phyloP scores from a whole-genome alignment of 768 basidiomycete genomes.

The Lepiota subincarnata region DNA sequence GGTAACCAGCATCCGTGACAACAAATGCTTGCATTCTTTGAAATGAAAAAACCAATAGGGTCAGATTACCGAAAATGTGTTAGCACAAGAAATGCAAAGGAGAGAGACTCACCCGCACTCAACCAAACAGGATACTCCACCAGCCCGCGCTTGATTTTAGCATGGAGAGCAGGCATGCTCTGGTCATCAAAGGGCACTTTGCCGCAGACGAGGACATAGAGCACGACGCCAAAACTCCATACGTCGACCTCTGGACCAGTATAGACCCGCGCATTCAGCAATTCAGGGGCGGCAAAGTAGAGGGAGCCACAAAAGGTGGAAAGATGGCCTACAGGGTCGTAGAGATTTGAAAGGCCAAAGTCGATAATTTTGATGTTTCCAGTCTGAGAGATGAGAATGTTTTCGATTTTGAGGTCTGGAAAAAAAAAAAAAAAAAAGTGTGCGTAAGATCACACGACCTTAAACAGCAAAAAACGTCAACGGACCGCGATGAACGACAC shows the following conservation, averaged over 20 bases:
- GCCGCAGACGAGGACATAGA: conserved; percentile 96
- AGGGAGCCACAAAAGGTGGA: conserved; percentile 96
- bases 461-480: neutral
- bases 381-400: conserved; percentile 96
- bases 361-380: conserved; percentile 99
- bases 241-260: conserved; percentile 98
- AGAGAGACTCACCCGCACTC: conserved; percentile 65
- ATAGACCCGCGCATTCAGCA: conserved; percentile 95
- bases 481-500: conserved; percentile 90
- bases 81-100: neutral
- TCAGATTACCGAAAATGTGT: conserved; percentile 9
- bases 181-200: conserved; percentile 99
- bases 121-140: conserved; percentile 99
- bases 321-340: conserved; percentile 75
- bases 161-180: conserved; percentile 98
- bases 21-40: conserved; percentile 88
- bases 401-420: conserved; percentile 95
- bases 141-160: conserved; percentile 96
- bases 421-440: conserved; percentile 12
- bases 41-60: neutral
- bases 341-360: conserved; percentile 96
- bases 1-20: conserved; percentile 95
- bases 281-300: conserved; percentile 97
- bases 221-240: conserved; percentile 98
- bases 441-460: conserved; percentile 1